These are phyloP conservation scores for Chaetomium sp. DNA, from an alignment of 2,329 filamentous ascomycete genomes.

Conservation along the genomic window DNA sequence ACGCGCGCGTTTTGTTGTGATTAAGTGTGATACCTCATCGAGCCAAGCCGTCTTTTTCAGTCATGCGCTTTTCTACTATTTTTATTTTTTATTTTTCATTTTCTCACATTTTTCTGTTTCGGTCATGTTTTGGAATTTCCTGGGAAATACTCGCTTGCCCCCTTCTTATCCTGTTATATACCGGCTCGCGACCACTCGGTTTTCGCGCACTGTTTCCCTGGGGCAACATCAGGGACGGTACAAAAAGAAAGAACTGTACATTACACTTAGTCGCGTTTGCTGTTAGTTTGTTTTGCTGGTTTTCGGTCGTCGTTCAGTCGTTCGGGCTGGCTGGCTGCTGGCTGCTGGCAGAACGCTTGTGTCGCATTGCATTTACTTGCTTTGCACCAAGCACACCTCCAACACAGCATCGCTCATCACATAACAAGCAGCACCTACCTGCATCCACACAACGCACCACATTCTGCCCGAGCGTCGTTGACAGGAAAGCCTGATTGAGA, in stretches of 20 bases:
- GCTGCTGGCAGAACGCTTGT: slow-evolving; percentile 28
- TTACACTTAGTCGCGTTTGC: slow-evolving; percentile 45
- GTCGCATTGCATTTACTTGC: slow-evolving; percentile 21
- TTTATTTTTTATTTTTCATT: slow-evolving; percentile 17
- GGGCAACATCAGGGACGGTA: slow-evolving; percentile 34
- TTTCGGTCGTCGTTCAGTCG: slow-evolving; percentile 33
- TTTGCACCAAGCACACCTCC: slow-evolving; percentile 22
- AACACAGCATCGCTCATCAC: slow-evolving; percentile 33
- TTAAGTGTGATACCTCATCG: slow-evolving; percentile 30
- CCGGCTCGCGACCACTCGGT: slow-evolving; percentile 27
- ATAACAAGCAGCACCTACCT: slow-evolving; percentile 23
- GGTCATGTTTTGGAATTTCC: slow-evolving; percentile 14
- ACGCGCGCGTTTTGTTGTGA: slow-evolving; percentile 33
- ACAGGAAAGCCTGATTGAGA: slow-evolving; percentile 15
- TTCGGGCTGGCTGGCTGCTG: slow-evolving; percentile 12
- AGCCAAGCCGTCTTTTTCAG: slow-evolving; percentile 21
- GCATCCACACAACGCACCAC: slow-evolving; percentile 22
- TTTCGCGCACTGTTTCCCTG: slow-evolving; percentile 28
- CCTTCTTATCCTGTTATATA: slow-evolving; percentile 26
- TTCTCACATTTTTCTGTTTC: background rate
- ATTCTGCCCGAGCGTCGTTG: slow-evolving; percentile 14
- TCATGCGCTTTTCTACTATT: slow-evolving; percentile 23
- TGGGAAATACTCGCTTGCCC: slow-evolving; percentile 25
- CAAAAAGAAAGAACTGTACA: slow-evolving; percentile 46
- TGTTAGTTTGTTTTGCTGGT: slow-evolving; percentile 39